These are phyloP conservation scores for Staphylotrichum tortipilum DNA, from an alignment of 495 filamentous ascomycete species.

Conservation along the genomic window DNA sequence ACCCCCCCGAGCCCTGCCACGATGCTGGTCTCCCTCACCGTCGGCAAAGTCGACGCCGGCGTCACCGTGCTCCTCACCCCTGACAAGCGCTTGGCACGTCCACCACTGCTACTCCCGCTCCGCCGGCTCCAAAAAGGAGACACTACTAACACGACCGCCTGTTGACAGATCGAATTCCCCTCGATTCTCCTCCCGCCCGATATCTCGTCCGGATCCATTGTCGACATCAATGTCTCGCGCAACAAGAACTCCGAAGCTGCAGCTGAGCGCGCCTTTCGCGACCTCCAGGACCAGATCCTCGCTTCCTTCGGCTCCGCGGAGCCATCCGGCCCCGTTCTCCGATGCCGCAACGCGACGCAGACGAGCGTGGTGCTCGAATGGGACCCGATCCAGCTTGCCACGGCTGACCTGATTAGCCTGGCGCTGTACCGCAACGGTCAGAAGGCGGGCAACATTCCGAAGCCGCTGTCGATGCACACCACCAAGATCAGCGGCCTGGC, in stretches of 20 bases:
- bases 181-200: conserved; percentile 93
- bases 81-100: conserved; percentile 86
- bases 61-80: conserved; percentile 94
- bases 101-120: not conserved
- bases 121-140: not conserved
- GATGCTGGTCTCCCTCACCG: conserved; percentile 96
- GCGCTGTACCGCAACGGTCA: conserved; percentile 90
- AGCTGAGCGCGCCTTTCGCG: conserved; percentile 62
- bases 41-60: conserved; percentile 98
- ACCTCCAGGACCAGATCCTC: conserved; percentile 82
- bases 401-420: conserved; percentile 77
- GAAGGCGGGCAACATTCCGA: conserved; percentile 90
- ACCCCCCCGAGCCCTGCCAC: conserved; percentile 14
- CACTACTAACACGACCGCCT: conserved; percentile 2
- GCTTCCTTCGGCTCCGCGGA: conserved; percentile 72
- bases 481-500: conserved; percentile 98
- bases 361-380: conserved; percentile 96
- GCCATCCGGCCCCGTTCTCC: conserved; percentile 71
- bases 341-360: conserved; percentile 92
- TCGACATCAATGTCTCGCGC: conserved; percentile 92
- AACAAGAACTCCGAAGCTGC: conserved; percentile 70
- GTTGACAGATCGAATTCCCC: conserved; percentile 91
- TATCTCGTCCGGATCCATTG: conserved; percentile 90
- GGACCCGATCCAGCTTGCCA: conserved; percentile 90
- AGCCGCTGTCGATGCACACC: conserved; percentile 71